Conservation (phyloP, 768 basidiomycete species). For the Dentipellis sp. region DNA sequence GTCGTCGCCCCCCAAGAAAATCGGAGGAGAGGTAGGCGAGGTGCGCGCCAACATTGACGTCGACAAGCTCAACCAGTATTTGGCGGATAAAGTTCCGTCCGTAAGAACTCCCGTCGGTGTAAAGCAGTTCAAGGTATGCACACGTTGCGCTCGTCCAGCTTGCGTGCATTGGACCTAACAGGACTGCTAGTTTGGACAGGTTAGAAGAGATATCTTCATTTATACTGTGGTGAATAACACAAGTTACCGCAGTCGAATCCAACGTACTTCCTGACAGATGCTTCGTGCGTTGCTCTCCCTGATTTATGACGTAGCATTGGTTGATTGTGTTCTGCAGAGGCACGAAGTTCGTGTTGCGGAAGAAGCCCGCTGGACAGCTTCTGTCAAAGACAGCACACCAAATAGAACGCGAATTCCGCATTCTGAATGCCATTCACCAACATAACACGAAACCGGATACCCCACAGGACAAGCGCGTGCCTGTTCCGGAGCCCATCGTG, state of each 20-base stretch:
- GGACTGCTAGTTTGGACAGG: slow-evolving; percentile 74
- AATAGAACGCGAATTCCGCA: slow-evolving; percentile 86
- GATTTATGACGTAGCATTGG: background rate
- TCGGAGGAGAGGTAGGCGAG: slow-evolving; percentile 70
- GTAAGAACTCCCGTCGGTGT: slow-evolving; percentile 62
- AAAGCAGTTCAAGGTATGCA: slow-evolving; percentile 86
- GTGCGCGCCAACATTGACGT: slow-evolving; percentile 65
- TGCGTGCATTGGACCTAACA: background rate
- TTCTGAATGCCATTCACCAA: slow-evolving; percentile 66
- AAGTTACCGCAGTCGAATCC: slow-evolving; percentile 69
- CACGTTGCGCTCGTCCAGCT: too few relatives aligned
- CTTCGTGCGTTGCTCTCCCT: slow-evolving; percentile 35
- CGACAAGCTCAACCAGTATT: slow-evolving; percentile 53
- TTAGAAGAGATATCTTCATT: slow-evolving; percentile 22
- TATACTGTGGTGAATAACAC: background rate
- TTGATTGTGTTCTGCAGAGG: slow-evolving; percentile 22
- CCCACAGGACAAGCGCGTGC: slow-evolving; percentile 45
- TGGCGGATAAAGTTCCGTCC: slow-evolving; percentile 42
- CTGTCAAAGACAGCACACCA: slow-evolving; percentile 90
- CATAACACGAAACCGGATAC: slow-evolving; percentile 56
- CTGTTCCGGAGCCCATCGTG: slow-evolving; percentile 76
- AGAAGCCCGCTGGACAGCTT: slow-evolving; percentile 85
- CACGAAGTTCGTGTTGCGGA: slow-evolving; percentile 74
- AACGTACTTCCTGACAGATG: slow-evolving; percentile 87
- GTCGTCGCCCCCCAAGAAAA: slow-evolving; percentile 9